Conservation (phyloP, 1,284 basidiomycete species). For the Exsudoporus floridanus region DNA sequence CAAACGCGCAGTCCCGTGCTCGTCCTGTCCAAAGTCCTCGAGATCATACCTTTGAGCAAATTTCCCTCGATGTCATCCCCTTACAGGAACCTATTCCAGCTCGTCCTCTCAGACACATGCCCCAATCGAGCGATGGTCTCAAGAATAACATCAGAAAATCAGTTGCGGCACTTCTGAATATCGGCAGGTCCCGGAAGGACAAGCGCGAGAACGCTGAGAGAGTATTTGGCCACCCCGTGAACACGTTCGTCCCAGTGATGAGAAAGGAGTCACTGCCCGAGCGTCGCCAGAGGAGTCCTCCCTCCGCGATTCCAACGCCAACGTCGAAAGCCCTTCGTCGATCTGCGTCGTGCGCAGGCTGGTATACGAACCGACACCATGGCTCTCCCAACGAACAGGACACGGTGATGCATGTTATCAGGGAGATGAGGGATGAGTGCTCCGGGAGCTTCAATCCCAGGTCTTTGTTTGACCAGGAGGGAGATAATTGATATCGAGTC, state of each 20-base stretch:
- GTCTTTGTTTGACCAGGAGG: conserved; percentile 19
- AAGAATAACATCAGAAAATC: conserved; percentile 6
- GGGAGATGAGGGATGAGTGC: conserved; percentile 23
- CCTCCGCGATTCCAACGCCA: not conserved
- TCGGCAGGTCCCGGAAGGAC: not conserved
- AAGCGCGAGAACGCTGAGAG: not conserved
- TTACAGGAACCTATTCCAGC: conserved; percentile 2
- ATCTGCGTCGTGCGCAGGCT: conserved; percentile 25
- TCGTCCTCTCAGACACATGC: conserved; percentile 11
- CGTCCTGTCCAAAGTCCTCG: not conserved
- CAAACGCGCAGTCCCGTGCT: not conserved
- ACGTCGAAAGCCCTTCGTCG: conserved; percentile 23
- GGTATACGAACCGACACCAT: not conserved
- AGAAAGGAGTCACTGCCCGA: conserved; percentile 20
- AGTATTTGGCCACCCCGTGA: conserved; percentile 17
- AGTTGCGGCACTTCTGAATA: conserved; percentile 9
- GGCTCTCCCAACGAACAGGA: not conserved
- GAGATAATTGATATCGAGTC: conserved; percentile 7
- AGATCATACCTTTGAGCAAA: conserved; percentile 8
- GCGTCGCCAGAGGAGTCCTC: not conserved
- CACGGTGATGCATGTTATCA: conserved; percentile 16
- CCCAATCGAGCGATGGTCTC: conserved; percentile 5
- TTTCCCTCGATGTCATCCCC: conserved; percentile 15
- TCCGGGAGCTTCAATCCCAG: conserved; percentile 17
- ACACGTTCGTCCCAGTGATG: conserved; percentile 7